A percentile compares a stretch with the other conserved stretches of the same genome.
These are phyloP conservation scores for Cylindrotheca fusiformis DNA, from an alignment of 108 stramenopile genomes.

Conservation along the genomic window DNA sequence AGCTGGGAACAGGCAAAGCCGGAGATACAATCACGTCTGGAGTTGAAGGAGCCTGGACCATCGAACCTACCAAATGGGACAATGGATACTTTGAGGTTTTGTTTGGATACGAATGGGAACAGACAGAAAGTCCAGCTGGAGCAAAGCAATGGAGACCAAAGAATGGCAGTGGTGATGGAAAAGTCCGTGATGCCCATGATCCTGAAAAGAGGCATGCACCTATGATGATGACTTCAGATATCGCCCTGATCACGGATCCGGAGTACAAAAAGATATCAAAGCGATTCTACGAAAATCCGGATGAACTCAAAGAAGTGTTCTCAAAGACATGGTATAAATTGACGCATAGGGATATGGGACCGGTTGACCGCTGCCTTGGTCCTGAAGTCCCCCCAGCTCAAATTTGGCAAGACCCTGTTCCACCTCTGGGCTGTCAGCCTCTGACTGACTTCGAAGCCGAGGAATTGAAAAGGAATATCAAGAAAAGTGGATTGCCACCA, in stretches of 20 bases:
- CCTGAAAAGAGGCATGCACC: constrained; percentile 43
- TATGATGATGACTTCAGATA: constrained; percentile 72
- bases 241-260: constrained; percentile 67
- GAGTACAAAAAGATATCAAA: constrained; percentile 55
- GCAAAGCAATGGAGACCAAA: constrained; percentile 68
- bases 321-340: constrained; percentile 79
- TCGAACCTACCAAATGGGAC: constrained; percentile 66
- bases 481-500: constrained; percentile 42
- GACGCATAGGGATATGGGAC: constrained; percentile 73
- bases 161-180: constrained; percentile 31
- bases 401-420: constrained; percentile 74
- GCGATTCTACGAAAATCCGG: constrained; percentile 50
- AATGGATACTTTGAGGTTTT: constrained; percentile 71
- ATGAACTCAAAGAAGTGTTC: constrained; percentile 51
- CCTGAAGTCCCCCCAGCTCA: constrained; percentile 53
- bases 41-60: constrained; percentile 80
- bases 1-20: constrained; percentile 49
- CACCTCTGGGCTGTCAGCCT: constrained; percentile 18
- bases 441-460: constrained; percentile 29
- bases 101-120: constrained; percentile 69
- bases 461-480: constrained; percentile 39
- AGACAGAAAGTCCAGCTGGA: constrained; percentile 67
- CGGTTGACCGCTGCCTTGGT: constrained; percentile 59
- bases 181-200: constrained; percentile 67
- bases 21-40: constrained; percentile 71